Base-by-base conservation (phyloP, 257 asterid species). In the Penstemon barbatus region DNA sequence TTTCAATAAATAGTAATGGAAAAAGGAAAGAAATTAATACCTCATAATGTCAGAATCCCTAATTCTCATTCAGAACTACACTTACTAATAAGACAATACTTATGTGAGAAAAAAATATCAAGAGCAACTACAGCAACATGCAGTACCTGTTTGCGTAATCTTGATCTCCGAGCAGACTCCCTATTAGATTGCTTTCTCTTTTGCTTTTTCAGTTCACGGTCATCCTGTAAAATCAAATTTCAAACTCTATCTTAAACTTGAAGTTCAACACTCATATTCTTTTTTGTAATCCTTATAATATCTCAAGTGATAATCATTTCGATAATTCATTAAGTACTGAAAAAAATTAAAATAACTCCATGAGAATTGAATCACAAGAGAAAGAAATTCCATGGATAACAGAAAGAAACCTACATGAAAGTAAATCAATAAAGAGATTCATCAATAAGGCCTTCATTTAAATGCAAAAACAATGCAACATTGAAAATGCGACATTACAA, bases 81-180 rank as follows among this genome's bases (percentile, higher is more conserved):
- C 5, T 40, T 15, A 13, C 51, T 40, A n/a, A 45, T 18, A 54
- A 43, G 39, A 53, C 39, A 41, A 36, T 70, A 48, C 41, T 12
- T 52, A 8, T 15, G 13, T 18, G 33, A 33, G 37, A 13, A 49
- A 48, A 59, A 25, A 68, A 57, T 25, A 43, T 39, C 51, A 71
- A 39, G 40, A 40, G 41, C 40, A 66, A 64, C 8, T 5, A 6
- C 4, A 60, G 44, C 49, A 67, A 25, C 19, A 37, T 5, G 59
- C 8, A 42, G 18, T 73, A 91, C 99, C 97, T 94, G 99, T 79
- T 94, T 94, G 48, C 98, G 93, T 63, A 94, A 77, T 74, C 99
- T 87, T 72, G 99, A 91, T 57, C 99, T 87, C 77, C 99, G 83
- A 66, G 99, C 99, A 67, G 99, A 94, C 88, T 94, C 99, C 60